Percentiles rank a stretch among this genome's conserved stretches.
phyloP scores from a whole-genome alignment of 1,139 yeast species.

The Arxiozyma bovina region DNA sequence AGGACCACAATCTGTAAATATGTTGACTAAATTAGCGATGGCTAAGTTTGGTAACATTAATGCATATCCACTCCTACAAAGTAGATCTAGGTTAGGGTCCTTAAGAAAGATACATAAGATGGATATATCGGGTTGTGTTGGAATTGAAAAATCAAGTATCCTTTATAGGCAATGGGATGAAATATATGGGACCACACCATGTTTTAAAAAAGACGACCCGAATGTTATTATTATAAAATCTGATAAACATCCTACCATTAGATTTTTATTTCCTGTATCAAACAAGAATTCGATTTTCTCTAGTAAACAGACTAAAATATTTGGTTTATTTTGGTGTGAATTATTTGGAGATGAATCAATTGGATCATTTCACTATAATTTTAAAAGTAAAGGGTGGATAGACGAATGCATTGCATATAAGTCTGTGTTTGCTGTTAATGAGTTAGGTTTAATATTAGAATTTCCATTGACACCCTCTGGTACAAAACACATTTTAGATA shows the following conservation, averaged over 20 bases:
- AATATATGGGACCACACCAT: conserved; percentile 11
- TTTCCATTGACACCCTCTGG: conserved; percentile 40
- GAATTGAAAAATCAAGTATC: too few relatives aligned
- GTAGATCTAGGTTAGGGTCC: background rate
- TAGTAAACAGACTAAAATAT: conserved; percentile 21
- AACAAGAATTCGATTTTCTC: conserved; percentile 11
- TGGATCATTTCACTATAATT: conserved; percentile 37
- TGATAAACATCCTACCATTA: conserved; percentile 25
- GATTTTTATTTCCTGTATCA: conserved; percentile 38
- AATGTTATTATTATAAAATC: conserved; percentile 29
- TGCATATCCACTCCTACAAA: background rate
- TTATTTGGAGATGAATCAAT: conserved; percentile 53
- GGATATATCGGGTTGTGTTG: too few relatives aligned
- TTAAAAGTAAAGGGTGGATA: conserved; percentile 31
- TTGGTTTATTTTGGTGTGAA: conserved; percentile 43
- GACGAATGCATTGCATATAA: conserved; percentile 35
- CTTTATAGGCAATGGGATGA: conserved; percentile 13
- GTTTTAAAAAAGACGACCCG: conserved; percentile 17
- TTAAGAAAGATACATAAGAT: background rate
- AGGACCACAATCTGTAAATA: conserved; percentile 56
- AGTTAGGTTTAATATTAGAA: conserved; percentile 38
- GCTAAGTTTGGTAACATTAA: conserved; percentile 35
- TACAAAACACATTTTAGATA: conserved; percentile 24
- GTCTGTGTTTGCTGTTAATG: conserved; percentile 34
- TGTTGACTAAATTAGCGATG: conserved; percentile 43